Conservation (phyloP, 2,329 filamentous ascomycete genomes). For the Uncinocarpus reesii region DNA sequence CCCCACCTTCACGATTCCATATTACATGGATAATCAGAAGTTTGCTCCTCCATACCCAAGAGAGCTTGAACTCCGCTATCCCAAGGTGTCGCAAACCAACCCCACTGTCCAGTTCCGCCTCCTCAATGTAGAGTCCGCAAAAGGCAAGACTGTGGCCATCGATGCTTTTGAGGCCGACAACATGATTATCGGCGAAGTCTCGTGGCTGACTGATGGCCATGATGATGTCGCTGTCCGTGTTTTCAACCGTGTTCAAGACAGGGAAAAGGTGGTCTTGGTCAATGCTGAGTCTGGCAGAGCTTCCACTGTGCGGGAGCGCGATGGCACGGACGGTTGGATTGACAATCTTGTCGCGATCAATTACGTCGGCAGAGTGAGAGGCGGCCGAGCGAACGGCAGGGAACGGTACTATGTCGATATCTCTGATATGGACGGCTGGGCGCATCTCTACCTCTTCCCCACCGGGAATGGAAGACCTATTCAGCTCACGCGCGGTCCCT, state of each 20-base stretch:
- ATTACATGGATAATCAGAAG: constrained; percentile 52
- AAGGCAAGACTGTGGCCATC: constrained; percentile 41
- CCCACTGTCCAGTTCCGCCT: constrained; percentile 54
- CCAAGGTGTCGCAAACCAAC: constrained; percentile 59
- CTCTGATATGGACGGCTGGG: constrained; percentile 56
- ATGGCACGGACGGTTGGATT: constrained; percentile 53
- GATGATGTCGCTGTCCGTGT: constrained; percentile 53
- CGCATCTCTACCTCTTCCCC: constrained; percentile 55
- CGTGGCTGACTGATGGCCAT: constrained; percentile 55
- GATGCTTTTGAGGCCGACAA: constrained; percentile 51
- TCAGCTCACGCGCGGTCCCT: constrained; percentile 53
- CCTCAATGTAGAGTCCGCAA: constrained; percentile 42
- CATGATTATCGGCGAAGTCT: constrained; percentile 56
- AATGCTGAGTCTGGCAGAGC: constrained; percentile 42
- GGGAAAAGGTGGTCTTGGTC: constrained; percentile 52
- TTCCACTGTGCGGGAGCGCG: constrained; percentile 45
- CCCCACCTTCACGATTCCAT: constrained; percentile 54
- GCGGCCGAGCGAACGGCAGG: constrained; percentile 24
- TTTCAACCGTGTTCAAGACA: constrained; percentile 59
- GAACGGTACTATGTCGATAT: constrained; percentile 53
- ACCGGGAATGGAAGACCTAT: constrained; percentile 46
- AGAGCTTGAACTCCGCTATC: constrained; percentile 55
- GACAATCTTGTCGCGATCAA: constrained; percentile 41
- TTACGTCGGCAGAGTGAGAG: constrained; percentile 36
- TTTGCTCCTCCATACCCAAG: constrained; percentile 52